Conservation (phyloP, 306 rosid species). For the Cercis canadensis region DNA sequence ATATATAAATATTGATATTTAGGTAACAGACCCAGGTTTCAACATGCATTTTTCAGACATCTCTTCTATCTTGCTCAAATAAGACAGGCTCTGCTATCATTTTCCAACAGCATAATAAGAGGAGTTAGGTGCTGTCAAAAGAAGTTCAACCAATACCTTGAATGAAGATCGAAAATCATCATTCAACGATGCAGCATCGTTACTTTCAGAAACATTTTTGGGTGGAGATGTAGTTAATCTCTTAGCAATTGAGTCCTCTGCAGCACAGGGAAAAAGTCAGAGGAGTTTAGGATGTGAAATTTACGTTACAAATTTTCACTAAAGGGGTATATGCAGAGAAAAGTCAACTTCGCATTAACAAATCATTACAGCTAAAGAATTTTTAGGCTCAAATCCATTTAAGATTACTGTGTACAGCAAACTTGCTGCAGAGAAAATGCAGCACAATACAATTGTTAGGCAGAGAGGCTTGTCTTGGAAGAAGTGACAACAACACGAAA, state of each 20-base stretch:
- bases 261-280: slow-evolving; percentile 38
- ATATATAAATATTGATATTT: neutral
- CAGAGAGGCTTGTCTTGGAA: slow-evolving; percentile 1
- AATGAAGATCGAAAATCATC: slow-evolving; percentile 53
- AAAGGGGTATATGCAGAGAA: neutral
- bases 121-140: slow-evolving; percentile 21
- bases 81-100: neutral
- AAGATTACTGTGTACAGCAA: neutral
- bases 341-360: neutral
- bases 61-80: neutral
- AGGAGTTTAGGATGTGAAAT: slow-evolving; percentile 19
- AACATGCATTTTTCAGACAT: neutral
- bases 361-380: neutral
- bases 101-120: neutral
- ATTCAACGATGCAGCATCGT: slow-evolving; percentile 48
- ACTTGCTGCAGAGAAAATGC: neutral
- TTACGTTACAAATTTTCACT: slow-evolving; percentile 23
- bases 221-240: slow-evolving; percentile 64
- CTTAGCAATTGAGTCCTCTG: slow-evolving; percentile 88
- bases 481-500: neutral
- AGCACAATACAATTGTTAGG: slow-evolving; percentile 11
- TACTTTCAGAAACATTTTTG: slow-evolving; percentile 64
- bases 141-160: slow-evolving; percentile 54
- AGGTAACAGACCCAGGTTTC: neutral
- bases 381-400: neutral